Conservation (phyloP, 192 early-diverging fungal genomes). For the Backusella luteola region DNA sequence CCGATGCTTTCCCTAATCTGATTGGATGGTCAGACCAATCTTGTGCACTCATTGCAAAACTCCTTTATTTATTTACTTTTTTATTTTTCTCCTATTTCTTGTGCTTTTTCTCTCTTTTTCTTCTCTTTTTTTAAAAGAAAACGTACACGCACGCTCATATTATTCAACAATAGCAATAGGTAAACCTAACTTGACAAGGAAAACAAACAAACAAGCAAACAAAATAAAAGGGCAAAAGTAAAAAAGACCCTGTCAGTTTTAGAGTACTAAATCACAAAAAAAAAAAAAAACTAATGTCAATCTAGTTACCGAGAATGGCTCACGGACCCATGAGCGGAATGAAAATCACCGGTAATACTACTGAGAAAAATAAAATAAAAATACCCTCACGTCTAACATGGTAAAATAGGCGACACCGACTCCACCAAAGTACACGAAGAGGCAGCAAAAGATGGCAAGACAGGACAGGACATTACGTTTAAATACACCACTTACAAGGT, state of each 20-base stretch:
- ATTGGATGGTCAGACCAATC: neutral
- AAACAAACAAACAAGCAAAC: no score
- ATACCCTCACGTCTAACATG: neutral
- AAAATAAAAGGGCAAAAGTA: no score
- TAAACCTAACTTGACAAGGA: no score
- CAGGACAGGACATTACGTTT: constrained; percentile 83
- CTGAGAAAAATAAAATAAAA: neutral
- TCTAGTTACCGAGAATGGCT: constrained; percentile 24
- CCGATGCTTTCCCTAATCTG: neutral
- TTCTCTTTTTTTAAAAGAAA: neutral
- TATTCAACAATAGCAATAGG: no score
- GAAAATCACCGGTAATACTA: constrained; percentile 31
- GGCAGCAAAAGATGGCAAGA: constrained; percentile 88
- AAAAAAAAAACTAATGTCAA: neutral
- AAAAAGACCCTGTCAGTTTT: no score
- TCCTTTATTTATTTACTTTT: neutral
- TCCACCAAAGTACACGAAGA: constrained; percentile 65
- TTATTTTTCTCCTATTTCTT: neutral
- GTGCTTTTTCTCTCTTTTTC: neutral
- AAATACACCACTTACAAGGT: constrained; percentile 91
- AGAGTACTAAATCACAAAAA: neutral
- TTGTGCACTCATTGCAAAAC: neutral
- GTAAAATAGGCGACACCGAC: constrained; percentile 28
- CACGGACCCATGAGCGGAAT: constrained; percentile 42
- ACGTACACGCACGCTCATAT: neutral